Evolutionary conservation across 2,329 filamentous ascomycete species (phyloP).

Genomic region (Polytolypa hystricis): DNA sequence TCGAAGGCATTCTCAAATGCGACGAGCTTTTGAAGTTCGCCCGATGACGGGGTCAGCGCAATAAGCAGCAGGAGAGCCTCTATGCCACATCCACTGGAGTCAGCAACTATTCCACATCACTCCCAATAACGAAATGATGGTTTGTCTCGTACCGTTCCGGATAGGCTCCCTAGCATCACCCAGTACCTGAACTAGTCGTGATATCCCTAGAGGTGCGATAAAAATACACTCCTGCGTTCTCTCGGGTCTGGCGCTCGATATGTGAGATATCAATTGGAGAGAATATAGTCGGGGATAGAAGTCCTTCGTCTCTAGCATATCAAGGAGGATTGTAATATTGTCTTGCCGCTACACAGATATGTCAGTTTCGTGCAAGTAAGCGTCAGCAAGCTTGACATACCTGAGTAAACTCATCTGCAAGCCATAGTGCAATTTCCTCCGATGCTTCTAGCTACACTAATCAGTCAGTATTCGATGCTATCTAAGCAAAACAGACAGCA

Average conservation of each 20-base stretch:
- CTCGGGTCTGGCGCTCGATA: conserved; percentile 74
- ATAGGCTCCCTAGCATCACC: conserved; percentile 80
- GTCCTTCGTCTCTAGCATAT: conserved; percentile 75
- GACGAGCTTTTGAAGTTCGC: conserved; percentile 87
- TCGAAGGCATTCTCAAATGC: conserved; percentile 94
- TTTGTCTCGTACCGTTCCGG: conserved; percentile 49
- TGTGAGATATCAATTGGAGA: conserved; percentile 76
- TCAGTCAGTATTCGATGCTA: not conserved
- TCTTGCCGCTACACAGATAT: conserved; percentile 63
- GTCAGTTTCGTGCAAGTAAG: conserved; percentile 38
- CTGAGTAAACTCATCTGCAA: conserved; percentile 96
- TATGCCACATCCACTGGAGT: conserved; percentile 13
- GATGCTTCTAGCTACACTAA: conserved; percentile 69
- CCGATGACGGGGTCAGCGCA: conserved; percentile 72
- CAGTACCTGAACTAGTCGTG: conserved; percentile 69
- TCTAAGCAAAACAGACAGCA: conserved; percentile 1
- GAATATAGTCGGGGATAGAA: conserved; percentile 89
- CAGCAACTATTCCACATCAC: not conserved
- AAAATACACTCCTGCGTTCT: conserved; percentile 91
- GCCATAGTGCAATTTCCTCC: conserved; percentile 89
- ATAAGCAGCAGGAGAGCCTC: conserved; percentile 80
- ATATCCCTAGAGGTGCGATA: conserved; percentile 76
- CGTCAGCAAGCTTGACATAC: conserved; percentile 30
- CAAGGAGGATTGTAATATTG: conserved; percentile 82
- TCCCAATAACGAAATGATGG: too few relatives aligned